Evolutionary conservation across 1,139 yeast genomes (phyloP), one percentile per base, ranked within the genome.

Genomic region (Pichia sp.): DNA sequence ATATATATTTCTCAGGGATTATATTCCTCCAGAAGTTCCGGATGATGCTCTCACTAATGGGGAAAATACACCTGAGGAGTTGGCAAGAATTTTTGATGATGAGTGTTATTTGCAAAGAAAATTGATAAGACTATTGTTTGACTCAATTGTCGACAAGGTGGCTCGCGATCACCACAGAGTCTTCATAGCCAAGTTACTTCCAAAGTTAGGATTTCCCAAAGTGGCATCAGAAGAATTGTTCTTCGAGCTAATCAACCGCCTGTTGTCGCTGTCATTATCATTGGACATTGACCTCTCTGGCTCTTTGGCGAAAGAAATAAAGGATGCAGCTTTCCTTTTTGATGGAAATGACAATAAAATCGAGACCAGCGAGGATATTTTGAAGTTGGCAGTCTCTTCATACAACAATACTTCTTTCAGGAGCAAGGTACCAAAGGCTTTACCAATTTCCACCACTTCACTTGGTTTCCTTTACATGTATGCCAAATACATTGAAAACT

Each of bases 1-100:
- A 42, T 87, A 80, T 66, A 70, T 78, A 20, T 86, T 89, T 67
- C 78, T 83, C 6, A 77, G 95, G 60, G 88, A 83, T 61, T 90
- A 86, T 67, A 65, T 67, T 6, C 74, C 81, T 12, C 79, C 83
- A 1, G 73, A 79, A 44, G 67, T 72, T 36, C 83, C 77, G 0
- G 71, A 71, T 5, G 68, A 69, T 43, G 63, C 64, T 8, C 64
- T 69, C 8, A 69, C 68, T 12, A 64, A 67, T 7, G 38, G 20
- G 1, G 50, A 48, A 10, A 65, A 64, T n/a, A 55, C 75, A 1
- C 61, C 68, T 1, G 74, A 71, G 40, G 81, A 80, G 36, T 71
- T 80, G 42, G 65, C 67, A 1, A 68, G 71, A 36, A 66, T 79
- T 12, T 67, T 66, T 16, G 76, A 74, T 7, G 86, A 83, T 63